These are phyloP conservation scores for Epichloe festucae DNA, from an alignment of 2,329 filamentous ascomycete species.

Conservation along the genomic window DNA sequence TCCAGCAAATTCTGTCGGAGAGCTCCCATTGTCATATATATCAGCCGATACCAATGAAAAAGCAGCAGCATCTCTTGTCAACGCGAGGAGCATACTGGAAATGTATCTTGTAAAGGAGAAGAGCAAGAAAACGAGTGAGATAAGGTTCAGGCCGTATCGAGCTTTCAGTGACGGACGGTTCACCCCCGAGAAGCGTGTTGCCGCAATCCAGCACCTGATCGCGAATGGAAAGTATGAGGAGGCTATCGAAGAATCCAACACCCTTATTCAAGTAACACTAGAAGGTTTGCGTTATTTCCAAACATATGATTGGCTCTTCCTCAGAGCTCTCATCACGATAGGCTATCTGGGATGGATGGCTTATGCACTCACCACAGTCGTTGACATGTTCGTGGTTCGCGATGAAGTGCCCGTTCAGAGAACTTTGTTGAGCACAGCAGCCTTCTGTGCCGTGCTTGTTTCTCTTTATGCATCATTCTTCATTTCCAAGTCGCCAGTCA, in stretches of 20 bases:
- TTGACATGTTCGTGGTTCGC: slow-evolving; percentile 36
- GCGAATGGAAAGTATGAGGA: slow-evolving; percentile 52
- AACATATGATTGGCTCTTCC: slow-evolving; percentile 96
- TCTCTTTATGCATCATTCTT: slow-evolving; percentile 67
- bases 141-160: slow-evolving; percentile 66
- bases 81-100: slow-evolving; percentile 77
- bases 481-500: slow-evolving; percentile 63
- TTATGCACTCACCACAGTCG: slow-evolving; percentile 77
- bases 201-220: slow-evolving; percentile 56
- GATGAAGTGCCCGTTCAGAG: slow-evolving; percentile 47
- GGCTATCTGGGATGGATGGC: slow-evolving; percentile 95
- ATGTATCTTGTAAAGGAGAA: slow-evolving; percentile 94
- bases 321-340: slow-evolving; percentile 74
- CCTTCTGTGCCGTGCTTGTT: slow-evolving; percentile 67
- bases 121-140: slow-evolving; percentile 60
- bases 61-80: slow-evolving; percentile 70
- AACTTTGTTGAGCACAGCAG: slow-evolving; percentile 41
- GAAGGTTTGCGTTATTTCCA: slow-evolving; percentile 86
- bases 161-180: slow-evolving; percentile 51
- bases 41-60: slow-evolving; percentile 62
- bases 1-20: slow-evolving; percentile 90
- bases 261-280: slow-evolving; percentile 63
- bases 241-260: slow-evolving; percentile 66
- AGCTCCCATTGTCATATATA: slow-evolving; percentile 75
- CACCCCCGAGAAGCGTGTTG: slow-evolving; percentile 52